Evolutionary conservation across 805 yeast genomes (phyloP).

Genomic region (Peterozyma toletana): DNA sequence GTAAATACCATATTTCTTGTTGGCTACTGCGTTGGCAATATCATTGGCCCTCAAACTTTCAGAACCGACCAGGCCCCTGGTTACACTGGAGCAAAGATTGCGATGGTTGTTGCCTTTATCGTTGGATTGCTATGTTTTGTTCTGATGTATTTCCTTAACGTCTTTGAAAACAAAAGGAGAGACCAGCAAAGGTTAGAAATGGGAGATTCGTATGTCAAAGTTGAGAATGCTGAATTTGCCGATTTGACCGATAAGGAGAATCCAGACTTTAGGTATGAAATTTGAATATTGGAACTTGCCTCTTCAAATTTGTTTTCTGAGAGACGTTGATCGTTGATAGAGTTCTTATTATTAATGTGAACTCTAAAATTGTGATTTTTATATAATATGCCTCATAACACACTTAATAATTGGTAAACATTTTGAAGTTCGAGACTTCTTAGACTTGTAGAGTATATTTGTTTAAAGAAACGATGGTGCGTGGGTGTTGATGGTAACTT

Average conservation of each 20-base stretch:
- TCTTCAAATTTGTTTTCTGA: too few relatives aligned
- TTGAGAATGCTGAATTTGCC: constrained; percentile 33
- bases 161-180: constrained; percentile 28
- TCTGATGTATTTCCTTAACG: constrained; percentile 20
- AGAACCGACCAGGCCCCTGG: constrained; percentile 48
- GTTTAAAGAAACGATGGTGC: too few relatives aligned
- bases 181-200: constrained; percentile 17
- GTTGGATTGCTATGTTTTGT: constrained; percentile 18
- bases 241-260: constrained; percentile 49
- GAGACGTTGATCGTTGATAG: too few relatives aligned
- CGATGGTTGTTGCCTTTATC: constrained; percentile 24
- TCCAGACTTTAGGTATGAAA: constrained; percentile 37
- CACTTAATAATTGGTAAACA: too few relatives aligned
- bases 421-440: neutral
- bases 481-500: too few relatives aligned
- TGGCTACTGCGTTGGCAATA: constrained; percentile 61
- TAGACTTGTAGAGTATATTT: neutral
- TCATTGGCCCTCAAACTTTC: constrained; percentile 72
- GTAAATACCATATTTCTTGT: constrained; percentile 52
- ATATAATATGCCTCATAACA: too few relatives aligned
- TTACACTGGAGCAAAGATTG: constrained; percentile 45
- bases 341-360: too few relatives aligned
- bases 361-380: too few relatives aligned
- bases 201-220: constrained; percentile 13
- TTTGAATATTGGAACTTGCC: neutral